Evolutionary conservation across 257 asterid species (phyloP), one percentile per base, ranked within the genome.

Genomic region (Penstemon newberryi): DNA sequence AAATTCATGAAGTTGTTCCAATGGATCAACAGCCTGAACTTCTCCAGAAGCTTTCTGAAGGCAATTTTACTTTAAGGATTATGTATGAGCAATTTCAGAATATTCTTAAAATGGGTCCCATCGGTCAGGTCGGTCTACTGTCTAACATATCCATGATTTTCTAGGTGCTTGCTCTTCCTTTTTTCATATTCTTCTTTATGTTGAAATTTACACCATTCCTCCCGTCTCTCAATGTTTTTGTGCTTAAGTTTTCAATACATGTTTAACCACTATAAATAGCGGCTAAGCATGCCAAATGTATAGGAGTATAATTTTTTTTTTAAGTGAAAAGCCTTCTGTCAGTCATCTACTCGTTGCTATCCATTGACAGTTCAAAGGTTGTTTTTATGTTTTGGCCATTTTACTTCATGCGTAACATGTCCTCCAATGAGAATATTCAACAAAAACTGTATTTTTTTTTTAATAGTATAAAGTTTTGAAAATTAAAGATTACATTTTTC

Each of bases 1-100:
- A 91, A 82, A 87, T 94, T 71, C 97, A 91, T 42, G 95, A 94
- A 76, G 96, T 87, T 65, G 97, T 94, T 70, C 97, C 99, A 0
- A 89, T 87, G 96, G 97, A 94, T 69, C 97, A 94, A 80, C 99
- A 94, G 78, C 96, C 95, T n/a, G 99, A 94, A 84, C 97, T 94
- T 72, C 91, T 89, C 70, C 96, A 91, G 79, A 94, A 94, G 90
- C 91, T 94, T 63, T 83, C 96, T 5, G 96, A 94, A 79, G 99
- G 97, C 73, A 87, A 77, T 70, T 91, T 91, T 77, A 86, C 99
- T 66, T 65, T 94, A 73, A 89, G 98, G 79, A 87, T 84, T 72
- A 94, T 94, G 99, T 89, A 85, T 7, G 97, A 92, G 84, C 98
- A 88, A 73, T 90, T 86, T 71, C 93, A 90, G 79, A 87, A 86